Percentiles rank a stretch among this genome's conserved stretches.
Conservation (phyloP, 2,329 filamentous ascomycete genomes). For the Pseudogymnoascus destructans region DNA sequence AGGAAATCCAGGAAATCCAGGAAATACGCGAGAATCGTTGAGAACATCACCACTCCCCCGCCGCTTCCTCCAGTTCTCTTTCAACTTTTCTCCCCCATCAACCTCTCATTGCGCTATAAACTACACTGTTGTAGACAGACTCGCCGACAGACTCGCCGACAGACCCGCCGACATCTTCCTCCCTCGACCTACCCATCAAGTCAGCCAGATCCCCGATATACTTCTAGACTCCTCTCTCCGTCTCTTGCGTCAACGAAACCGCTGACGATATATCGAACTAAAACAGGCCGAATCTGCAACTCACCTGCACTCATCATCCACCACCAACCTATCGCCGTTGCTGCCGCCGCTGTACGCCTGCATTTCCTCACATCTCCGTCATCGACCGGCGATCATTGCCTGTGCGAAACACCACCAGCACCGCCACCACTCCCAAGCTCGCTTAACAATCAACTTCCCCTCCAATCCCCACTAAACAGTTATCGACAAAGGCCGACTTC, state of each 20-base stretch:
- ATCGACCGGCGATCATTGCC: conserved; percentile 5
- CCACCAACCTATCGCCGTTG: not conserved
- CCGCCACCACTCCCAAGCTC: not conserved
- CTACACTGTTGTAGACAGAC: not conserved
- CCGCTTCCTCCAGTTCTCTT: not conserved
- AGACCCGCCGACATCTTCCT: not conserved
- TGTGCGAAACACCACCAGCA: not conserved
- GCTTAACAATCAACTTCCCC: not conserved
- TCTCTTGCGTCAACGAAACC: not conserved
- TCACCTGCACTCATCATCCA: not conserved
- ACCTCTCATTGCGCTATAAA: not conserved
- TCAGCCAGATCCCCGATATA: not conserved
- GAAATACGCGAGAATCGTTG: not conserved
- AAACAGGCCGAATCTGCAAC: not conserved
- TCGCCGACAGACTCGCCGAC: not conserved
- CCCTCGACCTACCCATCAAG: not conserved
- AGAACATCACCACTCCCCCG: conserved; percentile 3
- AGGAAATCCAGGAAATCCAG: not conserved
- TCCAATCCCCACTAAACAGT: conserved; percentile 1
- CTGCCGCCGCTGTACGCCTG: not conserved
- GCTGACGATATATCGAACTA: not conserved
- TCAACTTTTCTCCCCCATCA: not conserved
- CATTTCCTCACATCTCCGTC: conserved; percentile 4
- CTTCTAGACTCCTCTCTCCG: not conserved
- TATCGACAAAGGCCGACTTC: not conserved